phyloP scores from a whole-genome alignment of 352 stramenopile species.

The Nannochloropsis limnetica region DNA sequence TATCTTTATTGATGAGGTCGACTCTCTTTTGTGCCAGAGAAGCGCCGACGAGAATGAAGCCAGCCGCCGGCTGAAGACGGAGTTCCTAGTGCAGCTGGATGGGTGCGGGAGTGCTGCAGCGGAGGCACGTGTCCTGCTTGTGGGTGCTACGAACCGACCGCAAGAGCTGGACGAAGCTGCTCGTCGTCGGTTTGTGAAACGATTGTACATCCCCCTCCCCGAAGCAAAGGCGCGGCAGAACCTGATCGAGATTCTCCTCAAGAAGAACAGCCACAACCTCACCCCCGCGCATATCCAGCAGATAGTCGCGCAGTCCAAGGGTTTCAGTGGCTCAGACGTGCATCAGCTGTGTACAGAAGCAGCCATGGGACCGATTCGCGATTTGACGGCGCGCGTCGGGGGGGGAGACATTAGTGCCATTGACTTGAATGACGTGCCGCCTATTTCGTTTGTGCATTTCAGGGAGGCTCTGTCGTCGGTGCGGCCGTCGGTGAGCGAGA shows the following conservation, averaged over 20 bases:
- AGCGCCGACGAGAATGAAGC: conserved; percentile 95
- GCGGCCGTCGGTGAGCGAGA: conserved; percentile 81
- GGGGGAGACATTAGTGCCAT: conserved; percentile 70
- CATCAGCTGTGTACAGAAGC: conserved; percentile 91
- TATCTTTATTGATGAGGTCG: conserved; percentile 99
- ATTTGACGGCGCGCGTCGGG: conserved; percentile 59
- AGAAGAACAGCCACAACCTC: conserved; percentile 58
- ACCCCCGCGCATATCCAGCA: neutral
- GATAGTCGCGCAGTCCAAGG: conserved; percentile 54
- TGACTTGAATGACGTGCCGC: conserved; percentile 73
- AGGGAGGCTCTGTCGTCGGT: conserved; percentile 78
- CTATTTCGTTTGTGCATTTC: conserved; percentile 89
- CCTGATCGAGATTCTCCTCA: conserved; percentile 86
- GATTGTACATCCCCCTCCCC: conserved; percentile 91
- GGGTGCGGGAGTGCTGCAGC: conserved; percentile 58
- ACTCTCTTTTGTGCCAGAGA: conserved; percentile 91
- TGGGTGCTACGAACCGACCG: conserved; percentile 88
- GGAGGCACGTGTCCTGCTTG: conserved; percentile 49
- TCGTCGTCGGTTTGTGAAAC: conserved; percentile 88
- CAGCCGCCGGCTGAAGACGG: conserved; percentile 91
- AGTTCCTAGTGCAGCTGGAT: conserved; percentile 96
- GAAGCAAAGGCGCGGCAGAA: conserved; percentile 58
- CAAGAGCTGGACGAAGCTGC: conserved; percentile 96
- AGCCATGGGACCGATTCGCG: conserved; percentile 87
- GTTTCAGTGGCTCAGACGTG: conserved; percentile 95